Conservation (phyloP, 345 rosid species). For the Salix viminalis region DNA sequence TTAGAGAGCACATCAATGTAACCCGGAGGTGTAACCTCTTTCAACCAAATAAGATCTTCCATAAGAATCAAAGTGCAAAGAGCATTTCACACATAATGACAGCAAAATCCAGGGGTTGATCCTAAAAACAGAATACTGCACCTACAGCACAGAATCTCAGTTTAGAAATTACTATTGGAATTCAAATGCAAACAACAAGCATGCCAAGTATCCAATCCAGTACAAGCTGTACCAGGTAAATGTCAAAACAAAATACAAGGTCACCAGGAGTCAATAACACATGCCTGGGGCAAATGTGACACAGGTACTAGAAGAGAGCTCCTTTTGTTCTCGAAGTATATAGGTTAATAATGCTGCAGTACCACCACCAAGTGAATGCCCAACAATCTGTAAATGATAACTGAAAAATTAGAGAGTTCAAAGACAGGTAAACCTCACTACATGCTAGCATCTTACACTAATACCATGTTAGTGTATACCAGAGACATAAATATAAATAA, state of each 20-base stretch:
- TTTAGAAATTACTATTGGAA: neutral
- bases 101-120: neutral
- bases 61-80: neutral
- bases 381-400: slow-evolving; percentile 64
- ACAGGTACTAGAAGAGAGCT: slow-evolving; percentile 73
- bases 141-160: neutral
- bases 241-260: neutral
- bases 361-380: slow-evolving; percentile 98
- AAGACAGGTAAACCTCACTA: neutral
- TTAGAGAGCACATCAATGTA: slow-evolving; percentile 4
- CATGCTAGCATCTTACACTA: neutral
- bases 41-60: neutral
- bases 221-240: neutral
- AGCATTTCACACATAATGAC: neutral
- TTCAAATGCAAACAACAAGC: neutral
- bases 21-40: neutral
- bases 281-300: slow-evolving; percentile 94
- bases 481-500: neutral
- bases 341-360: slow-evolving; percentile 92
- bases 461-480: neutral
- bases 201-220: neutral
- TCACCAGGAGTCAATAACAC: neutral
- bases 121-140: neutral
- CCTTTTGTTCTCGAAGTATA: slow-evolving; percentile 82
- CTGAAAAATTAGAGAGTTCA: slow-evolving; percentile 8